Evolutionary conservation across 2,329 filamentous ascomycete genomes (phyloP), one percentile per base, ranked within the genome.

Genomic region (Penicillium sp.): DNA sequence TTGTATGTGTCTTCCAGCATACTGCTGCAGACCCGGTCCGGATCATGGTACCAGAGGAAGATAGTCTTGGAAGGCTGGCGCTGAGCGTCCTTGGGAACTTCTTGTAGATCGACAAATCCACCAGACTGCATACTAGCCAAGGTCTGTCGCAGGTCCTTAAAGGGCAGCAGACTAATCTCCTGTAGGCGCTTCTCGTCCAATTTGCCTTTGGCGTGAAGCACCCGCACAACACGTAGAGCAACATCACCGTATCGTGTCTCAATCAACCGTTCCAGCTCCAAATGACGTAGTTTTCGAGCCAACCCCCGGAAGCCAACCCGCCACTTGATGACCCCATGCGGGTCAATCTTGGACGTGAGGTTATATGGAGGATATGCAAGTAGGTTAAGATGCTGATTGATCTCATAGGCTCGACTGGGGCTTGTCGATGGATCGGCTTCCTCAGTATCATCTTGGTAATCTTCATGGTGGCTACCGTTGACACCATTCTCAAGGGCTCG

Each of bases 141-240:
- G 45, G 88, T 84, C 41, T 82, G 80, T 31, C 92, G 85, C 15
- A 96, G 79, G 36, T 95, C 86, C 41, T 83, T 80, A 54, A 90
- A 85, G 40, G 84, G 83, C 71, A 95, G 82, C 44, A 98, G 76
- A 36, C 84, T 85, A 39, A 88, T 74, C 33, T 81, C 80, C 25
- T 85, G 84, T 9, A 95, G 73, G 44, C 85, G 82, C 64, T 93
- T 94, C 64, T 98, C 92, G 50, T 96, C 90, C n/a, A 96, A 72
- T 58, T 92, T 95, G 36, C 92, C 92, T 57, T 89, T 87, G 41
- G 84, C 81, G 26, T 84, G 77, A 13, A 98, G 74, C 38, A 96
- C 87, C 13, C 87, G 83, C 13, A 88, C 76, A n/a, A 98, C 72
- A 6, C 90, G 84, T 12, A 90, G 75, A 1, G 87, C 87, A 31